Percentiles rank a stretch among this genome's conserved stretches.
Evolutionary conservation across 2,329 filamentous ascomycete species (phyloP).

Genomic region (Akanthomyces uredinophilus): DNA sequence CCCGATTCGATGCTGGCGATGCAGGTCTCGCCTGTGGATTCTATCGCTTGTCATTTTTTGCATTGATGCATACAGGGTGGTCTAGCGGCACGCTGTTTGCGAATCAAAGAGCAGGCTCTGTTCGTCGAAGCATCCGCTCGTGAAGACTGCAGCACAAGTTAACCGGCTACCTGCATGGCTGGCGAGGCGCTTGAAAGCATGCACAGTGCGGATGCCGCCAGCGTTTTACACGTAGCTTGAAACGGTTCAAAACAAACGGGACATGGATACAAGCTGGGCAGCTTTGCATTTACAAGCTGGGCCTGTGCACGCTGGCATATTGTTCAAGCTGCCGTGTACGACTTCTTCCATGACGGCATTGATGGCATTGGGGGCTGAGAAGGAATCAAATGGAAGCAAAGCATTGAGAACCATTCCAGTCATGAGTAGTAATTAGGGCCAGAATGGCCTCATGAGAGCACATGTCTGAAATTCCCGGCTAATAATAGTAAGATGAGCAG

Average conservation of each 20-base stretch:
- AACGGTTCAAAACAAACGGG: neutral
- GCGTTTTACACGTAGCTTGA: neutral
- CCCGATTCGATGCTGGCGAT: constrained; percentile 11
- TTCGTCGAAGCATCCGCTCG: neutral
- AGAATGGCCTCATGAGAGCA: neutral
- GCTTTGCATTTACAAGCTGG: neutral
- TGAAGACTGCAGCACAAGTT: neutral
- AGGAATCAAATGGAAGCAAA: neutral
- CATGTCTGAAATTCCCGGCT: neutral
- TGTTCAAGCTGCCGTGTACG: neutral
- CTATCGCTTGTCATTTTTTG: constrained; percentile 7
- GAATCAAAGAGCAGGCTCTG: neutral
- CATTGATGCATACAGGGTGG: neutral
- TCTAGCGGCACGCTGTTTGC: neutral
- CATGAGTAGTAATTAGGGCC: neutral
- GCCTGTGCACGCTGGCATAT: neutral
- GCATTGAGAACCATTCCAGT: constrained; percentile 3
- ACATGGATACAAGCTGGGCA: neutral
- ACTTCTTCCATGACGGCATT: neutral
- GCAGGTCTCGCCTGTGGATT: constrained; percentile 9
- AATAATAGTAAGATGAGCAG: constrained; percentile 5
- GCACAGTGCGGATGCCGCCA: neutral
- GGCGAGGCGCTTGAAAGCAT: neutral
- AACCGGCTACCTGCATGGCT: neutral
- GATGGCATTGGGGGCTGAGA: neutral